Conservation (phyloP, 345 rosid species). For the Syzygium aromaticum region DNA sequence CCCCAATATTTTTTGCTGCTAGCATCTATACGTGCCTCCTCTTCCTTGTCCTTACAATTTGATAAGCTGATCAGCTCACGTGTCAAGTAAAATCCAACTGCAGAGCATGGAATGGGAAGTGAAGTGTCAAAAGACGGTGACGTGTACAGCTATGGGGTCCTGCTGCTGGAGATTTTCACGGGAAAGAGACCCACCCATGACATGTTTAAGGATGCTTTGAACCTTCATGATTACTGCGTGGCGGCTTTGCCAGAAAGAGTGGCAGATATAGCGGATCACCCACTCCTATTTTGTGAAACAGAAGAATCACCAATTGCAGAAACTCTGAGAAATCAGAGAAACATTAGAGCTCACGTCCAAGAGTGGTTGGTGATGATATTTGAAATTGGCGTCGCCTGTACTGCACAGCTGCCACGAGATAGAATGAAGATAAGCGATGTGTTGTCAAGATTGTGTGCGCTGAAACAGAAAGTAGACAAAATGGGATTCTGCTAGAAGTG, state of each 20-base stretch:
- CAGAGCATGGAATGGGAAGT: slow-evolving; percentile 9
- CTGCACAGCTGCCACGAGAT: neutral
- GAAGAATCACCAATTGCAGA: neutral
- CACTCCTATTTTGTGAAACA: neutral
- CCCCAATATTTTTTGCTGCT: too few species aligned
- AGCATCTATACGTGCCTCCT: neutral
- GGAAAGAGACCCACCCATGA: slow-evolving; percentile 5
- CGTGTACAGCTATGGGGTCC: slow-evolving; percentile 1
- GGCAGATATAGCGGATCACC: neutral
- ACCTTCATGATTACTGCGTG: neutral
- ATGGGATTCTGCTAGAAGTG: neutral
- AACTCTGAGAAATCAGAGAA: neutral
- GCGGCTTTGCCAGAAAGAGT: neutral
- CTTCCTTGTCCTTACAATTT: neutral
- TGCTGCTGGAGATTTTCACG: neutral
- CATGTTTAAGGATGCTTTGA: neutral
- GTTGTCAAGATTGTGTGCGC: neutral
- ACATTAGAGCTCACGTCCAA: neutral
- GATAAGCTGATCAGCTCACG: neutral
- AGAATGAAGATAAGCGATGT: neutral
- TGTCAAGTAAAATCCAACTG: neutral
- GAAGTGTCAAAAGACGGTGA: neutral
- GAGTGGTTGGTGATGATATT: neutral
- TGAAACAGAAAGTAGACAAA: neutral
- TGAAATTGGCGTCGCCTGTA: slow-evolving; percentile 4